Evolutionary conservation across 176 grass and related monocot species (phyloP).

Genomic region (Juncus inflexus): DNA sequence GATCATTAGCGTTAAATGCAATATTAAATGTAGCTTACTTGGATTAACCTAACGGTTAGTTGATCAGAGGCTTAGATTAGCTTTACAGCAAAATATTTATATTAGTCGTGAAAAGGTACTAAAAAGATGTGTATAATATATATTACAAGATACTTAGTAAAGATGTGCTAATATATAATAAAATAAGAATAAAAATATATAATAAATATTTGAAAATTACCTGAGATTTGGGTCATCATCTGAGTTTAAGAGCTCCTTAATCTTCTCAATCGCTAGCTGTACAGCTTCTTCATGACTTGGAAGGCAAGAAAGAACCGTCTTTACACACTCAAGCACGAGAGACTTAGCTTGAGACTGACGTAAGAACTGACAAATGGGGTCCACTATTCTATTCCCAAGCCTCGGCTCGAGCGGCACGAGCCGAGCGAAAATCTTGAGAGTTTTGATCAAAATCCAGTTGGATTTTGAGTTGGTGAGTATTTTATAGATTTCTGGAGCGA

Average conservation of each 20-base stretch:
- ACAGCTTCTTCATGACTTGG: constrained; percentile 45
- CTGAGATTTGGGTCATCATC: constrained; percentile 78
- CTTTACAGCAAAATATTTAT: background rate
- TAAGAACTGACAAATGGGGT: constrained; percentile 74
- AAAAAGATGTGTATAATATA: background rate
- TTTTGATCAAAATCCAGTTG: constrained; percentile 94
- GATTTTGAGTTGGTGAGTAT: constrained; percentile 57
- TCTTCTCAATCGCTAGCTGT: constrained; percentile 56
- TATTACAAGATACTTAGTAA: background rate
- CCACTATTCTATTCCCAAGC: constrained; percentile 53
- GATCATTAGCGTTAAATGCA: background rate
- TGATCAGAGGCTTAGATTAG: too few relatives aligned
- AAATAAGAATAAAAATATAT: too few relatives aligned
- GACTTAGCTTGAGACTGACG: constrained; percentile 53
- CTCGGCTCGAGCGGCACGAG: constrained; percentile 65
- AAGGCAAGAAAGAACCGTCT: constrained; percentile 55
- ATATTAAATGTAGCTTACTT: too few relatives aligned
- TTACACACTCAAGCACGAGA: constrained; percentile 77
- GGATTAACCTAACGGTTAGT: too few relatives aligned
- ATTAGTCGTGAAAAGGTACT: background rate
- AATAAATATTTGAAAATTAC: background rate
- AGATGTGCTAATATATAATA: too few relatives aligned
- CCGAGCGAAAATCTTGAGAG: constrained; percentile 77
- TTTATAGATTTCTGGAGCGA: constrained; percentile 73
- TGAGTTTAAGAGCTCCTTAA: constrained; percentile 59